Evolutionary conservation across 805 yeast genomes (phyloP), one percentile per base, ranked within the genome.

Genomic region (Martiniozyma abietophila): DNA sequence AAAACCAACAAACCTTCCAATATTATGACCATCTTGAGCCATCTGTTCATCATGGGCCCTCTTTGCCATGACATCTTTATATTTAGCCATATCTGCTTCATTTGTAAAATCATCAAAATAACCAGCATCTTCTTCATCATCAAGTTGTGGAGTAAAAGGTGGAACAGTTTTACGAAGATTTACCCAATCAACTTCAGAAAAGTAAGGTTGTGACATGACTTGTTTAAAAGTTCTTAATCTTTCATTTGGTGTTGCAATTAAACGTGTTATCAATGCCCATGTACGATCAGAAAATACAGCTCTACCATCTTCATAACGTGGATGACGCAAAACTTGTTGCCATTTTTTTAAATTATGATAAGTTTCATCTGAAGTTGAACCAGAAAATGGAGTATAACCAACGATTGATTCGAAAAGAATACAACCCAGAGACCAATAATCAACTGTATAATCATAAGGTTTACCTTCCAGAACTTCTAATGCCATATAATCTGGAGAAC

Each of bases 401-500:
- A 92, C 92, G 38, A 92, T 71, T 30, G 96, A 83, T 61, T 92
- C 99, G 55, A 89, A 92, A 25, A 92, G 65, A 79, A 92, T 92
- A 60, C 98, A 92, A 4, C 98, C 99, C 39, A 92, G 65, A 1
- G 97, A 88, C 99, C 99, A 92, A 57, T 92, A 92, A 63, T 92
- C 99, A 38, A 94, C 94, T 11, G 98, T 89, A 55, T 80, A 88
- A 54, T 92, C 96, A 57, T 92, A 92, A 39, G 78, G 76, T 51
- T 80, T 81, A 6, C 98, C 98, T 58, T 85, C 94, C 35, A 92
- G 71, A 9, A 92, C 97, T 58, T 92, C 99, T 32, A 92, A 67
- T 1, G 99, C 98, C 99, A 92, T 92, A 54, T 92, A 92, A 58
- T 92, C 99, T 1, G 99, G 99, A 5, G 95, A 82, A 1, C 99